These are phyloP conservation scores for Monosporascus sp. DNA, from an alignment of 2,329 filamentous ascomycete genomes.

Conservation along the genomic window DNA sequence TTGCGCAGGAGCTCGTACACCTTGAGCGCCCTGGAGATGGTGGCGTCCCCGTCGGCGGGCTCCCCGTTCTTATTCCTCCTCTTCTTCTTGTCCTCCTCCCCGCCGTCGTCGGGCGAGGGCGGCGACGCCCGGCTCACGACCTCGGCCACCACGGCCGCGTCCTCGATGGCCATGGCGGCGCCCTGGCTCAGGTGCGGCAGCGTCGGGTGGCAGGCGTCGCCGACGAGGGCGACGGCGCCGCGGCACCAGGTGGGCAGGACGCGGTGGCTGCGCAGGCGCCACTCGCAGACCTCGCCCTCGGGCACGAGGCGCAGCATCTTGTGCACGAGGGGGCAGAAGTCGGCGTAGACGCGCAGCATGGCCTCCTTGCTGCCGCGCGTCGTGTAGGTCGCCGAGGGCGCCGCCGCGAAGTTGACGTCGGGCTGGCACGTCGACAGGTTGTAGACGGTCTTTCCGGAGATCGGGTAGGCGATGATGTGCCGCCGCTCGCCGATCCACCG, in stretches of 20 bases:
- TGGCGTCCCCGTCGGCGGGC: slow-evolving; percentile 22
- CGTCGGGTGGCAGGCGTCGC: slow-evolving; percentile 64
- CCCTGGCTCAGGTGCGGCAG: slow-evolving; percentile 64
- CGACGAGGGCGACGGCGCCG: slow-evolving; percentile 52
- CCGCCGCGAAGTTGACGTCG: slow-evolving; percentile 54
- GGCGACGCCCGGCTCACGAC: slow-evolving; percentile 37
- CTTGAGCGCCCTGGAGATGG: slow-evolving; percentile 44
- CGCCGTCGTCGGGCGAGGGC: slow-evolving; percentile 1
- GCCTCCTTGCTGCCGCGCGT: slow-evolving; percentile 55
- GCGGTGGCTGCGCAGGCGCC: slow-evolving; percentile 56
- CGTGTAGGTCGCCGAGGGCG: slow-evolving; percentile 57
- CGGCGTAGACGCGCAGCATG: slow-evolving; percentile 57
- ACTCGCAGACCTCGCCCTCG: slow-evolving; percentile 60
- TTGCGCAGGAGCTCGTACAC: slow-evolving; percentile 55
- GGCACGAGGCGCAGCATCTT: slow-evolving; percentile 57
- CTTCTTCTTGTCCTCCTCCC: slow-evolving; percentile 3
- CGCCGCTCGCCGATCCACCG: slow-evolving; percentile 72
- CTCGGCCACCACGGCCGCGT: slow-evolving; percentile 56
- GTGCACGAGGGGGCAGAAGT: slow-evolving; percentile 56
- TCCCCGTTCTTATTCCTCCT: too few species aligned
- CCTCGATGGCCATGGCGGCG: slow-evolving; percentile 64
- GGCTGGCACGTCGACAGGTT: slow-evolving; percentile 61
- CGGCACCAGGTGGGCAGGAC: slow-evolving; percentile 54
- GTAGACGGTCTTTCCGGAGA: slow-evolving; percentile 61
- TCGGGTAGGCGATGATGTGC: slow-evolving; percentile 75